These are phyloP conservation scores for Blastomyces gilchristii DNA, from an alignment of 2,329 filamentous ascomycete genomes.

Conservation along the genomic window DNA sequence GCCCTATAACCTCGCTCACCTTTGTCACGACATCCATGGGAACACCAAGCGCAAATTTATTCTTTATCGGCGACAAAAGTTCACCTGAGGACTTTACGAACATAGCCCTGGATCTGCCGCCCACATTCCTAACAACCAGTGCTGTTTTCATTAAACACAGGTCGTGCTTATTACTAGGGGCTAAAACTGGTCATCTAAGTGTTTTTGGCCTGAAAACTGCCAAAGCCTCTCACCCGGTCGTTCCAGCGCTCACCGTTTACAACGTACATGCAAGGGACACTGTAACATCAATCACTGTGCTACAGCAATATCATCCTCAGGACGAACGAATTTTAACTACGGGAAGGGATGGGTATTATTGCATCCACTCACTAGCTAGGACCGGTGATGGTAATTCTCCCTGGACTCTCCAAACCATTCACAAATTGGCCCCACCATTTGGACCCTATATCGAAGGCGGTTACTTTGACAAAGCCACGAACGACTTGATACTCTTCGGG, in stretches of 20 bases:
- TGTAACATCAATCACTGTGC: conserved; percentile 52
- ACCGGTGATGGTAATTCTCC: conserved; percentile 21
- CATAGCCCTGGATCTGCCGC: conserved; percentile 47
- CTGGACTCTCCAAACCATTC: conserved; percentile 43
- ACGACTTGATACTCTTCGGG: conserved; percentile 62
- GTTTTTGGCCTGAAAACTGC: conserved; percentile 31
- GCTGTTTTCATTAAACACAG: conserved; percentile 29
- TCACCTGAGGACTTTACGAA: conserved; percentile 28
- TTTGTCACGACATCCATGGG: conserved; percentile 10
- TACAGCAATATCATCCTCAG: conserved; percentile 15
- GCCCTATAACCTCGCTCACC: background rate
- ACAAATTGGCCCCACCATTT: conserved; percentile 60
- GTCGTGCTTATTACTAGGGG: conserved; percentile 43
- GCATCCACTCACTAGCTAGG: conserved; percentile 45
- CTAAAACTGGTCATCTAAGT: conserved; percentile 45
- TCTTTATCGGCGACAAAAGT: conserved; percentile 6
- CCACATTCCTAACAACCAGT: conserved; percentile 44
- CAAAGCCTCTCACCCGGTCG: background rate
- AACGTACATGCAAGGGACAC: conserved; percentile 47
- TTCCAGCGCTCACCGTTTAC: conserved; percentile 14
- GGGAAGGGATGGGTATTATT: conserved; percentile 65
- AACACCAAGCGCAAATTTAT: conserved; percentile 6
- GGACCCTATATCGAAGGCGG: conserved; percentile 67
- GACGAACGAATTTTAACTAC: conserved; percentile 52
- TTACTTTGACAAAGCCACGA: conserved; percentile 43